Percentiles rank a stretch among this genome's conserved stretches.
Conservation (phyloP, 495 filamentous ascomycete species). For the Penicillium mononematosum region DNA sequence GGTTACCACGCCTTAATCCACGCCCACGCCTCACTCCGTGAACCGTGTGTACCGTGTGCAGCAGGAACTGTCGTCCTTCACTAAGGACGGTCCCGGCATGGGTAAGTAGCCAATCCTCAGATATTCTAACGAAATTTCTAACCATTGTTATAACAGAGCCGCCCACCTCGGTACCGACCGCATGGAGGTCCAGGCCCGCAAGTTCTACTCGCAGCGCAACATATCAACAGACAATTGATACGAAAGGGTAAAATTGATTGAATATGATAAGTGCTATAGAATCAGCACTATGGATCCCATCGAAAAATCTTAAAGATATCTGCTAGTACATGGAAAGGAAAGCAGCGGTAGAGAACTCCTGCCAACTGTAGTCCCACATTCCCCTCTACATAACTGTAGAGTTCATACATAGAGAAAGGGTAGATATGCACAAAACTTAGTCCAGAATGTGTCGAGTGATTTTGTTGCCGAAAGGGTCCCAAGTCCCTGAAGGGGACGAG, state of each 20-base stretch:
- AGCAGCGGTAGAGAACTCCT: not conserved
- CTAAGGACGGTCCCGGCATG: slow-evolving; percentile 46
- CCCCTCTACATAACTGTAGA: not conserved
- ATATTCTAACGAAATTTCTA: slow-evolving; percentile 1
- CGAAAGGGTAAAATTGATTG: not conserved
- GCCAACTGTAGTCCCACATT: not conserved
- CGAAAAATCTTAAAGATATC: slow-evolving; percentile 2
- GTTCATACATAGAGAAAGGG: not conserved
- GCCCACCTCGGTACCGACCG: slow-evolving; percentile 82
- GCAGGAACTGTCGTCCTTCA: slow-evolving; percentile 69
- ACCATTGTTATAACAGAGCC: slow-evolving; percentile 46
- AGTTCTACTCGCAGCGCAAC: slow-evolving; percentile 99
- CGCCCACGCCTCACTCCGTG: slow-evolving; percentile 61
- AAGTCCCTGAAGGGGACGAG: not conserved
- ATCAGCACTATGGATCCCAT: slow-evolving; percentile 8
- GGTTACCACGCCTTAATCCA: not conserved
- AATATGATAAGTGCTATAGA: slow-evolving; percentile 7
- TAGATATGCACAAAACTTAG: slow-evolving; percentile 11
- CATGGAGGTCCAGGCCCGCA: slow-evolving; percentile 98
- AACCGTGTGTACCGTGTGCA: slow-evolving; percentile 98
- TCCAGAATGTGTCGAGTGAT: not conserved
- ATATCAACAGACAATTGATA: slow-evolving; percentile 44
- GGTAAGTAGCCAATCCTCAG: slow-evolving; percentile 31
- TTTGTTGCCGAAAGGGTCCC: not conserved
- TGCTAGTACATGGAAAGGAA: not conserved